Conservation (phyloP, 257 asterid genomes). For the Solanum sejunctum region DNA sequence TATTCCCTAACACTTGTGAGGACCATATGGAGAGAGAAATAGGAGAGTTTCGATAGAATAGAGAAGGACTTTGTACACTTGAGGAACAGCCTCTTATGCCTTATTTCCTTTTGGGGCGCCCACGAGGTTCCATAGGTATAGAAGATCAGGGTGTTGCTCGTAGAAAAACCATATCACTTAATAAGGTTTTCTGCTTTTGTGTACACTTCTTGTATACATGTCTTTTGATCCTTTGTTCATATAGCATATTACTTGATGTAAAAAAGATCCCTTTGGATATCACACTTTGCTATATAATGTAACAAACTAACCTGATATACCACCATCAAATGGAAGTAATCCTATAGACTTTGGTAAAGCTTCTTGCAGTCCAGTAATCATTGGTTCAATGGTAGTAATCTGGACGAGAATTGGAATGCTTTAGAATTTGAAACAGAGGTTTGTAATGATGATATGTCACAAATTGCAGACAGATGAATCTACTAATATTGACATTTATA, state of each 20-base stretch:
- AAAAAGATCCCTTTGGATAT: not conserved
- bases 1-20: not conserved
- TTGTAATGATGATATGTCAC: not conserved
- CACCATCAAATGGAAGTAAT: slow-evolving; percentile 89
- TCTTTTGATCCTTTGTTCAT: not conserved
- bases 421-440: not conserved
- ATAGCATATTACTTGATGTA: not conserved
- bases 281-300: not conserved
- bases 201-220: not conserved
- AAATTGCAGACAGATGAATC: not conserved
- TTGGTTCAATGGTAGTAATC: slow-evolving; percentile 82
- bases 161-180: not conserved
- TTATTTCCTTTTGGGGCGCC: not conserved
- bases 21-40: not conserved
- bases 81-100: not conserved
- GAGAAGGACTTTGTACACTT: not conserved
- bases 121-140: not conserved
- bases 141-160: not conserved
- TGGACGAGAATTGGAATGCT: slow-evolving; percentile 19
- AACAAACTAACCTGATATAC: slow-evolving; percentile 55
- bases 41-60: not conserved
- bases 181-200: not conserved
- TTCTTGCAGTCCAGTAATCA: slow-evolving; percentile 80
- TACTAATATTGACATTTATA: not conserved
- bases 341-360: slow-evolving; percentile 92